These are phyloP conservation scores for Diaporthe ampelina DNA, from an alignment of 2,329 filamentous ascomycete genomes.

Conservation along the genomic window DNA sequence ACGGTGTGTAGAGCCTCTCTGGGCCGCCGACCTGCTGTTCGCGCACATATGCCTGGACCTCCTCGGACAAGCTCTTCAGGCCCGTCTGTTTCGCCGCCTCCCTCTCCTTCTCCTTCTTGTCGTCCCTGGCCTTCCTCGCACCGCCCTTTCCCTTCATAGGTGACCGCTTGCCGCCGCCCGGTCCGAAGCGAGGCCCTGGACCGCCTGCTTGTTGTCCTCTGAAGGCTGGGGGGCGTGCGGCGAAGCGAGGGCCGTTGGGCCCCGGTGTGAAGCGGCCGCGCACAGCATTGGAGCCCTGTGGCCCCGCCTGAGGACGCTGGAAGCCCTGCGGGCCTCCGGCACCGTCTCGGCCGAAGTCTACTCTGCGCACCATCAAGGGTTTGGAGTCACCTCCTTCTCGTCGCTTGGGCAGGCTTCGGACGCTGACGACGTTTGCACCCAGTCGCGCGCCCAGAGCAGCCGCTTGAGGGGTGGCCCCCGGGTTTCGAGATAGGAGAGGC, in stretches of 20 bases:
- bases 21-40: slow-evolving; percentile 48
- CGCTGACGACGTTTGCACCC: slow-evolving; percentile 37
- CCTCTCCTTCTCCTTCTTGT: slow-evolving; percentile 33
- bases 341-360: background rate
- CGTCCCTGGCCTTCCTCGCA: background rate
- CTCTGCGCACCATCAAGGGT: background rate
- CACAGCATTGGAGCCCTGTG: background rate
- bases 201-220: background rate
- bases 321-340: background rate
- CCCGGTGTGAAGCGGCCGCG: slow-evolving; percentile 6
- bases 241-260: background rate
- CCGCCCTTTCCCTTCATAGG: background rate
- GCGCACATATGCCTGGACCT: slow-evolving; percentile 45
- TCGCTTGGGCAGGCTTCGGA: slow-evolving; percentile 36
- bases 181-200: background rate
- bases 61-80: slow-evolving; percentile 43
- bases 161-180: background rate
- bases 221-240: background rate
- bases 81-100: background rate
- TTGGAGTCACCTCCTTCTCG: slow-evolving; percentile 3
- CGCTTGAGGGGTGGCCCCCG: background rate
- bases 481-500: background rate
- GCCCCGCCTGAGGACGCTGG: background rate
- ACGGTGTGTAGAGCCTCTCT: slow-evolving; percentile 51
- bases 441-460: slow-evolving; percentile 7